phyloP scores from a whole-genome alignment of 148 eudicot species.

The Spergularia marina region DNA sequence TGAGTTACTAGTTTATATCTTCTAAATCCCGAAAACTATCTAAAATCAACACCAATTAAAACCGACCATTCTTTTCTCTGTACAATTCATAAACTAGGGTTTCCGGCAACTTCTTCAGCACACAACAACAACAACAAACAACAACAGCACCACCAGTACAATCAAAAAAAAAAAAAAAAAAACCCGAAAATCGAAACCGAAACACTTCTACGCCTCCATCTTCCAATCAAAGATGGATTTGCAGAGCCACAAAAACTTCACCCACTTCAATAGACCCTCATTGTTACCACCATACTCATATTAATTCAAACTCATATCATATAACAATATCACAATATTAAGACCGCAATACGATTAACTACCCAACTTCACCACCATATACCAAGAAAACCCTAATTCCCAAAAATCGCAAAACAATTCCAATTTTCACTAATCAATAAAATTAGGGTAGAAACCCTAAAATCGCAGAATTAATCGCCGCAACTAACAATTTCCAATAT shows the following conservation, averaged over 20 bases:
- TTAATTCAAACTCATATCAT: slow-evolving; percentile 9
- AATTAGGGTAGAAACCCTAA: slow-evolving; percentile 8
- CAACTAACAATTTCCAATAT: neutral
- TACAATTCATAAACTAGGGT: slow-evolving; percentile 13
- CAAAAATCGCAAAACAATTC: slow-evolving; percentile 10
- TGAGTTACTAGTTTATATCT: neutral
- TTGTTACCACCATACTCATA: slow-evolving; percentile 4
- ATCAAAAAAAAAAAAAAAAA: too few species aligned
- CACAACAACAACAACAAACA: neutral
- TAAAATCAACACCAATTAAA: neutral
- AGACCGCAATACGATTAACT: neutral
- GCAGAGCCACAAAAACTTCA: slow-evolving; percentile 20
- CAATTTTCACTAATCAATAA: neutral
- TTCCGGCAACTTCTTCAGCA: neutral
- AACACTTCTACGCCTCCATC: slow-evolving; percentile 27
- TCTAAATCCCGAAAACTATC: neutral
- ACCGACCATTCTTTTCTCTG: neutral
- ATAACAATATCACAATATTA: slow-evolving; percentile 13
- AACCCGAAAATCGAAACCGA: neutral
- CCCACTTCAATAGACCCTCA: slow-evolving; percentile 17
- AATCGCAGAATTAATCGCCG: neutral
- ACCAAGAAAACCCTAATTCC: slow-evolving; percentile 24
- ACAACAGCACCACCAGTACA: neutral
- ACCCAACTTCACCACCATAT: slow-evolving; percentile 3
- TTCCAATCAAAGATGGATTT: slow-evolving; percentile 23